Percentiles rank a stretch among this genome's conserved stretches.
Evolutionary conservation across 805 yeast genomes (phyloP).

Genomic region (Zygosaccharomyces gambellarensis): DNA sequence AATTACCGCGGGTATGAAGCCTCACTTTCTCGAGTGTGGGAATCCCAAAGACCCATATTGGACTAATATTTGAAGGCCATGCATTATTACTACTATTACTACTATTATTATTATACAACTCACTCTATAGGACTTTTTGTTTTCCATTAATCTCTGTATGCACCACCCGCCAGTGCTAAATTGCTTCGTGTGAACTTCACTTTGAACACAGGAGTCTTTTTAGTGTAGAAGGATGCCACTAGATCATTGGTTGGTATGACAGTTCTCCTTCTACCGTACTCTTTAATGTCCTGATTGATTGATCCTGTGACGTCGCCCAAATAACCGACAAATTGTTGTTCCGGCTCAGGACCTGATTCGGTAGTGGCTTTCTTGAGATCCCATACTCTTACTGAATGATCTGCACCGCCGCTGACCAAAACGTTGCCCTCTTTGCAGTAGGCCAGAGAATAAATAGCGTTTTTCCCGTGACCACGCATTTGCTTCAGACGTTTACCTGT

Average conservation of each 20-base stretch:
- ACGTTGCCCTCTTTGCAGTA: constrained; percentile 87
- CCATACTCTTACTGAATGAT: constrained; percentile 92
- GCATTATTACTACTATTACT: neutral
- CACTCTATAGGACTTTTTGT: neutral
- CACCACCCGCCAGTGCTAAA: constrained; percentile 89
- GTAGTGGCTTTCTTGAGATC: constrained; percentile 81
- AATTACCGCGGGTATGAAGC: constrained; percentile 21
- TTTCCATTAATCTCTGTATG: constrained; percentile 47
- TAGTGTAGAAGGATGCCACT: constrained; percentile 89
- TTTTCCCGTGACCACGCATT: constrained; percentile 92
- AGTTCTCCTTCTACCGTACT: constrained; percentile 55
- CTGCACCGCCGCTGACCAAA: constrained; percentile 88
- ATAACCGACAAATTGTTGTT: constrained; percentile 47
- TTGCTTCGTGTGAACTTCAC: constrained; percentile 90
- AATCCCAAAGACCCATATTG: constrained; percentile 20
- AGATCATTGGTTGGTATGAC: constrained; percentile 83
- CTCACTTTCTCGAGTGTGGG: constrained; percentile 20
- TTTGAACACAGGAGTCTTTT: constrained; percentile 88
- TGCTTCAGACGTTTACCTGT: constrained; percentile 82
- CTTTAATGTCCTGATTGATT: constrained; percentile 39
- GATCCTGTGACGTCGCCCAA: constrained; percentile 34
- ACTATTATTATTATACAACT: constrained; percentile 1
- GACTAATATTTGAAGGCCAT: constrained; percentile 9
- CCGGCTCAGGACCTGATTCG: constrained; percentile 76
- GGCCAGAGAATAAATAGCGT: constrained; percentile 76